These are phyloP conservation scores for Lepraria neglecta DNA, from an alignment of 495 filamentous ascomycete species.

Conservation along the genomic window DNA sequence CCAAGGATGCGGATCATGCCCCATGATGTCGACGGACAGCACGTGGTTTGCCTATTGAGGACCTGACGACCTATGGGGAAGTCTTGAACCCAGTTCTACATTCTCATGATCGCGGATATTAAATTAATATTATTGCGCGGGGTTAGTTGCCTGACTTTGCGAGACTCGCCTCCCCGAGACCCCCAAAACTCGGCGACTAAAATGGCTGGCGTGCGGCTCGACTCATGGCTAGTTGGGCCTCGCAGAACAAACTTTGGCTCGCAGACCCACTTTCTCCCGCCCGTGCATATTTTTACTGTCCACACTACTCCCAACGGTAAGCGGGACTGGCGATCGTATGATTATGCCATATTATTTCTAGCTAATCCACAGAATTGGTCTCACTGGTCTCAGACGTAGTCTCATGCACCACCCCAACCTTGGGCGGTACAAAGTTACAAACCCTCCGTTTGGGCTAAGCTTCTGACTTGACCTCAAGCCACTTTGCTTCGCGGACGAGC, in stretches of 20 bases:
- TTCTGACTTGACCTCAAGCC: constrained; percentile 26
- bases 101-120: neutral
- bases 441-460: constrained; percentile 23
- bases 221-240: constrained; percentile 10
- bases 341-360: constrained; percentile 14
- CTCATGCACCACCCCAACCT: constrained; percentile 23
- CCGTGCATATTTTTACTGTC: constrained; percentile 17
- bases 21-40: neutral
- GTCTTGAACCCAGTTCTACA: neutral
- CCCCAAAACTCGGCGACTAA: constrained; percentile 28
- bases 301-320: constrained; percentile 16
- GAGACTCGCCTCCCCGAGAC: neutral
- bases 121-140: constrained; percentile 18
- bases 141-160: constrained; percentile 13
- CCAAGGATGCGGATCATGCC: neutral
- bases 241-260: constrained; percentile 17
- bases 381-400: constrained; percentile 23
- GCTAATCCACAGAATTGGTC: constrained; percentile 15
- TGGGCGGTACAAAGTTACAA: constrained; percentile 22
- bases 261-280: constrained; percentile 28
- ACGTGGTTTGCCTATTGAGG: neutral
- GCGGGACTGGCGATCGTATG: constrained; percentile 25
- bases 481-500: constrained; percentile 25
- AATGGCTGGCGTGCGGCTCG: constrained; percentile 27
- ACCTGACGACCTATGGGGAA: neutral